Conservation (phyloP, 2,329 filamentous ascomycete genomes). For the Aplosporella prunicola region DNA sequence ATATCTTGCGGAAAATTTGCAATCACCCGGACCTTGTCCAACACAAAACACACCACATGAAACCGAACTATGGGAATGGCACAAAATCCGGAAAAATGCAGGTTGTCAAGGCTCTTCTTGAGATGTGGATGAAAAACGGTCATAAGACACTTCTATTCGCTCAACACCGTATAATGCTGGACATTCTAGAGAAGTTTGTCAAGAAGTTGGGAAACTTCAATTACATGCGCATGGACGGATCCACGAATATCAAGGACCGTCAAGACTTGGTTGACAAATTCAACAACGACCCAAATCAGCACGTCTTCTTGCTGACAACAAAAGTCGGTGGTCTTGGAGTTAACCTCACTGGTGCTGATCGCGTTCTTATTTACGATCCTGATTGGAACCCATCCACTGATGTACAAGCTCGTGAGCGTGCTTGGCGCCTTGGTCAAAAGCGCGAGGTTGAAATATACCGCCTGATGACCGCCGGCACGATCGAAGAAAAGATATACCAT, state of each 20-base stretch:
- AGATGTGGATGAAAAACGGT: conserved; percentile 82
- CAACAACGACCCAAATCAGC: conserved; percentile 67
- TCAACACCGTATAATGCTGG: conserved; percentile 89
- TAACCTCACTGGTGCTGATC: conserved; percentile 87
- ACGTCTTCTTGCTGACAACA: conserved; percentile 89
- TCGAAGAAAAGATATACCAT: conserved; percentile 98
- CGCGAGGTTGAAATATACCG: conserved; percentile 92
- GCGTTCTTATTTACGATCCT: conserved; percentile 96
- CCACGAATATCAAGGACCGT: conserved; percentile 78
- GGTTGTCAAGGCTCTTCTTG: conserved; percentile 77
- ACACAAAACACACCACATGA: conserved; percentile 29
- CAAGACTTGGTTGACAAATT: conserved; percentile 88
- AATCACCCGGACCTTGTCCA: conserved; percentile 89
- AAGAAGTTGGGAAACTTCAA: conserved; percentile 57
- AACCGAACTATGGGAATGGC: conserved; percentile 58
- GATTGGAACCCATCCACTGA: conserved; percentile 99
- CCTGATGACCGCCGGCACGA: conserved; percentile 95
- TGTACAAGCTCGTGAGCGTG: conserved; percentile 85
- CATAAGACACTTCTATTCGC: conserved; percentile 92
- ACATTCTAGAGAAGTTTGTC: conserved; percentile 82
- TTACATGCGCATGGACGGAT: conserved; percentile 87
- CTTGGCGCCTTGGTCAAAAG: conserved; percentile 93
- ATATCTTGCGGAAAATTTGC: conserved; percentile 89
- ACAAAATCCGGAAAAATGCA: conserved; percentile 91
- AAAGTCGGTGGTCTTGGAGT: conserved; percentile 91